phyloP scores from a whole-genome alignment of 805 yeast species.

The Schizosaccharomyces cryophilus region DNA sequence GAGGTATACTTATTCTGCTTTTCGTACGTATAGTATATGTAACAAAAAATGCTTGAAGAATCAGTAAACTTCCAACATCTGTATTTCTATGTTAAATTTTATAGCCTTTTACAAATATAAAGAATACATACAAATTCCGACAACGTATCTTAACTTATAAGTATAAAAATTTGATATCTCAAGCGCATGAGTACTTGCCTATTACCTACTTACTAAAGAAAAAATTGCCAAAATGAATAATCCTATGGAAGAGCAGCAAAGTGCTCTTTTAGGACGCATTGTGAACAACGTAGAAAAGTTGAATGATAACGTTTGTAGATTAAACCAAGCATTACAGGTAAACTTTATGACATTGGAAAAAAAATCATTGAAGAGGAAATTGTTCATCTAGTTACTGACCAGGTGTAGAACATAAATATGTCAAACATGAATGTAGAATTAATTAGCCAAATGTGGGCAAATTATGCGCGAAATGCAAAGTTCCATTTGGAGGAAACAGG shows the following conservation, averaged over 20 bases:
- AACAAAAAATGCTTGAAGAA: no score
- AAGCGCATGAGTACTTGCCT: no score
- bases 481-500: conserved; percentile 42
- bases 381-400: no score
- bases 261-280: conserved; percentile 50
- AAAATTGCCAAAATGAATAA: conserved; percentile 26
- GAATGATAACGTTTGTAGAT: conserved; percentile 40
- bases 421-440: conserved; percentile 47
- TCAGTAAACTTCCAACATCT: no score
- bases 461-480: conserved; percentile 43
- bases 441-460: conserved; percentile 57
- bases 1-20: no score
- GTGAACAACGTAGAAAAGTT: conserved; percentile 47
- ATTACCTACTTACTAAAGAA: no score
- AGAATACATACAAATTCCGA: no score
- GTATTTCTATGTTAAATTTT: no score
- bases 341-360: conserved; percentile 5
- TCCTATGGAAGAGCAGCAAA: conserved; percentile 66
- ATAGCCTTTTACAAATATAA: no score
- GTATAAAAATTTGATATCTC: no score
- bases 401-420: conserved; percentile 25
- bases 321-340: conserved; percentile 35
- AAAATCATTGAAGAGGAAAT: background rate
- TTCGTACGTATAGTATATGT: no score
- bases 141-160: no score